These are phyloP conservation scores for Kernera saxatilis DNA, from an alignment of 345 rosid species.

Conservation along the genomic window DNA sequence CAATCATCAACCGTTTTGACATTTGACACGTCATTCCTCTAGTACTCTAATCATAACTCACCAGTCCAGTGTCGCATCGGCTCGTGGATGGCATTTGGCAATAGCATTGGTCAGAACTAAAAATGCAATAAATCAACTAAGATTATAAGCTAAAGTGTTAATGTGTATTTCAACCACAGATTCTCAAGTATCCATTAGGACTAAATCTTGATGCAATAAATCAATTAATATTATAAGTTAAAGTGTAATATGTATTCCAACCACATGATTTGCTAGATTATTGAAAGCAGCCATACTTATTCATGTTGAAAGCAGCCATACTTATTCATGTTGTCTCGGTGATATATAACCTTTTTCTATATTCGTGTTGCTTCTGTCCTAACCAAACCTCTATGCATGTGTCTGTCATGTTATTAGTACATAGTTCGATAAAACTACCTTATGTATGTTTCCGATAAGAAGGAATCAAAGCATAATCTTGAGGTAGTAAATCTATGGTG, in stretches of 20 bases:
- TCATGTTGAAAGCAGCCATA: no score
- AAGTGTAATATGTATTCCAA: no score
- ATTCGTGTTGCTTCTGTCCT: no score
- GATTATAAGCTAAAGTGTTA: background rate
- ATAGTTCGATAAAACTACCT: no score
- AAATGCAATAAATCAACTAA: background rate
- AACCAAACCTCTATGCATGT: no score
- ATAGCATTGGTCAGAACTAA: background rate
- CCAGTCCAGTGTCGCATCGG: background rate
- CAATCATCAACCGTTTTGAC: background rate
- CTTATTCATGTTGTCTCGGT: no score
- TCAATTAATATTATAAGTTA: no score
- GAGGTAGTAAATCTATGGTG: background rate
- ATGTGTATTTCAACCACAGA: background rate
- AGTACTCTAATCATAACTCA: background rate
- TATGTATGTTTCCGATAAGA: constrained; percentile 13
- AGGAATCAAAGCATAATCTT: constrained; percentile 16
- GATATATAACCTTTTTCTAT: no score
- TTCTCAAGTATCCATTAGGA: background rate
- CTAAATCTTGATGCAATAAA: no score
- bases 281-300: no score
- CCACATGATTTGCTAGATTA: no score
- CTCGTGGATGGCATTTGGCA: background rate
- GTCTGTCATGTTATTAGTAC: background rate
- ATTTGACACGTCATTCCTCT: background rate